Base-by-base conservation (phyloP, 225 moss, liverwort and hornwort species). In the Pseudisothecium myosuroides region DNA sequence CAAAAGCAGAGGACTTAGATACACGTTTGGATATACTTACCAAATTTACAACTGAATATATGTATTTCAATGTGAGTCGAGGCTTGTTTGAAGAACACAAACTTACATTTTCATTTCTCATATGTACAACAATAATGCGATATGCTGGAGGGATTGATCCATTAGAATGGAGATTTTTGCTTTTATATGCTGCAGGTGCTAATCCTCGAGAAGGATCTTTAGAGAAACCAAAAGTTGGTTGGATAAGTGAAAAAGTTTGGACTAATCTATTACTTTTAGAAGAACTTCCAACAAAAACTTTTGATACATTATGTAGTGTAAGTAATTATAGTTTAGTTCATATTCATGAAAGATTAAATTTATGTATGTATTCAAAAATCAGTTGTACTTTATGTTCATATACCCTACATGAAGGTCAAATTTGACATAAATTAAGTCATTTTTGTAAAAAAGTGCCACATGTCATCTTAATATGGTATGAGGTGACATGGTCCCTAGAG, bases 61-160 rank as follows among this genome's bases (percentile, higher is more conserved):
- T 98, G 55, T 97, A 98, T 29, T 91, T 91, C 5, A 98, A 95
- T 77, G 94, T 98, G 5, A 91, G 95, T 23, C 86, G 97, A 45
- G 98, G 98, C 37, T 88, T 98, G 5, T 98, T 98, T 86, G 97
- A 98, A 89, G 96, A 97, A 65, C 98, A 98, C 61, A 98, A 98
- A 77, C 76, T 98, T 27, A 98, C 96, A 8, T 98, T 97, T 88
- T 94, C 97, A 19, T 97, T 97, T 60, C 89, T 98, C 32, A 98
- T 98, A 28, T 97, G 96, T 20, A 93, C 98, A 7, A 90, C 96
- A 9, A 96, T 98, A 54, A 95, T 98, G 96, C 93, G 92, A 31
- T 87, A 84, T 45, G 81, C 86, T 2, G 86, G 84, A 65, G 86
- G 90, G 28, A 97, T 98, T 24, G 76, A 93, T 62, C 87, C 93